Evolutionary conservation across 1,284 basidiomycete species (phyloP), one percentile per base, ranked within the genome.

Genomic region (Apiotrichum porosum): DNA sequence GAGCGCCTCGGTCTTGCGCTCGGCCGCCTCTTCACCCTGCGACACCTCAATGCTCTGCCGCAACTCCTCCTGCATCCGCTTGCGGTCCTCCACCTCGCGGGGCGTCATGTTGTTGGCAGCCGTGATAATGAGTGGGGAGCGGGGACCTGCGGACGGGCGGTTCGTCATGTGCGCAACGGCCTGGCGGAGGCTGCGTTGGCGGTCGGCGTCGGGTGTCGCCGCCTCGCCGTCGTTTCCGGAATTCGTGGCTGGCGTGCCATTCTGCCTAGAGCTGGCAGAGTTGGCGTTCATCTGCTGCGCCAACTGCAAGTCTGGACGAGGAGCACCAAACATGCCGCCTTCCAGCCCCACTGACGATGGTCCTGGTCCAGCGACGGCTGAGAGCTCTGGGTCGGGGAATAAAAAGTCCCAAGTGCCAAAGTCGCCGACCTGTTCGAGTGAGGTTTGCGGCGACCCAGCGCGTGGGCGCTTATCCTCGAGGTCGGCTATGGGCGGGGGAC

Each of bases 1-100:
- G 48, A 69, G 57, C 3, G 66, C 60, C 45, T 69, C 68, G 19
- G 57, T 57, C 48, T 65, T 69, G 32, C 59, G 46, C 33, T 65
- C 64, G 4, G 47, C 44, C 17, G 48, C 56, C 44, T 54, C 42
- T 39, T 59, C 52, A 46, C 59, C 57, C 8, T 6, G 8, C 26
- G 12, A 12, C 12, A 6, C 26, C 35, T 58, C 49, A 45, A 68
- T 54, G n/a, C 44, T 56, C 42, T 54, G 45, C 22, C 58, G 57
- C 32, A 68, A 43, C 37, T 62, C 56, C 28, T 65, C 58, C 44
- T 66, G 61, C 21, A 61, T 49, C 32, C 51, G 47, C 19, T 52
- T 49, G 23, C 65, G 54, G 49, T 60, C 62, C 31, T 59, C 61
- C n/a, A 68, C 51, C 41, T 68, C 60, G 6, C 48, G 53, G 3